Evolutionary conservation across 2,329 filamentous ascomycete genomes (phyloP).

Genomic region (Zasmidium citrigriseum): DNA sequence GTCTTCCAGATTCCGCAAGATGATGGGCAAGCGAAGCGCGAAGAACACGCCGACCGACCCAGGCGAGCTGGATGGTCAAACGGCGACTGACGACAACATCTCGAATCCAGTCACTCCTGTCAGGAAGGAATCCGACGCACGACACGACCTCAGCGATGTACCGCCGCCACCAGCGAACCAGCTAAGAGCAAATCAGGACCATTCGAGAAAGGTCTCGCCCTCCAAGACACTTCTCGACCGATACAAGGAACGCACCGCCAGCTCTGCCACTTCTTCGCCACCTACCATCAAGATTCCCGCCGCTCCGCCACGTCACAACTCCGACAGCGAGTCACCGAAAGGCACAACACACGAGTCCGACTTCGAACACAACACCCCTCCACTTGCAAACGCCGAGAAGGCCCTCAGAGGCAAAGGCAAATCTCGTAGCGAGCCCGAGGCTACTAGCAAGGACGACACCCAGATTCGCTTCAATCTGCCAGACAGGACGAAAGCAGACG

Average conservation of each 20-base stretch:
- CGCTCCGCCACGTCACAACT: background rate
- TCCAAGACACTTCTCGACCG: constrained; percentile 11
- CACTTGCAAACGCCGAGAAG: background rate
- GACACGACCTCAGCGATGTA: constrained; percentile 6
- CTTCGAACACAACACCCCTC: background rate
- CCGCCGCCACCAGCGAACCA: constrained; percentile 4
- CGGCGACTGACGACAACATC: background rate
- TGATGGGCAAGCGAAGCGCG: constrained; percentile 4
- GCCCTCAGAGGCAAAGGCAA: background rate
- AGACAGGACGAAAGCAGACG: no score
- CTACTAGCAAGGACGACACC: background rate
- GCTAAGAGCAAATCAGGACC: background rate
- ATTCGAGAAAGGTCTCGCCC: constrained; percentile 2
- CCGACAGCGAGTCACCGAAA: background rate
- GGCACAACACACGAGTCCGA: background rate
- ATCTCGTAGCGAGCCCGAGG: background rate
- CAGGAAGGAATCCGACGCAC: background rate
- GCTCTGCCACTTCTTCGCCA: background rate
- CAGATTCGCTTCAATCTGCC: background rate
- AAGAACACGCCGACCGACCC: background rate
- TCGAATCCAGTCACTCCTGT: background rate
- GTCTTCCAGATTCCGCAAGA: constrained; percentile 2
- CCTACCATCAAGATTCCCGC: background rate
- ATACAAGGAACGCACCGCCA: constrained; percentile 7
- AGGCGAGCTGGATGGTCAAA: background rate